phyloP scores from a whole-genome alignment of 352 stramenopile genomes.

The Phytophthora crassamura region DNA sequence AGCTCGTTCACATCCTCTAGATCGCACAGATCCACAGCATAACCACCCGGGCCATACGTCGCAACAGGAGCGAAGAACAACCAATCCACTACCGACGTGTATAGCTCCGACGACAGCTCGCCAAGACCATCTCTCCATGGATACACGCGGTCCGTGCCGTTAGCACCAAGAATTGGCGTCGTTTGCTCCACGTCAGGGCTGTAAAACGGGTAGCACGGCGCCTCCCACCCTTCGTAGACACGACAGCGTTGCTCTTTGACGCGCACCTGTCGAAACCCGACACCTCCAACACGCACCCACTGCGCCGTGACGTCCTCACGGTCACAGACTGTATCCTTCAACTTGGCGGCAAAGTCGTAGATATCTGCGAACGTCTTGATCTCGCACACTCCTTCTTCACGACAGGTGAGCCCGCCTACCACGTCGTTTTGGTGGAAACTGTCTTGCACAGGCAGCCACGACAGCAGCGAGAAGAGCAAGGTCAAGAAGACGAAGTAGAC shows the following conservation, averaged over 20 bases:
- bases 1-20: slow-evolving; percentile 62
- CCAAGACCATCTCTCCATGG: slow-evolving; percentile 73
- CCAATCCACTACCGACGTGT: slow-evolving; percentile 59
- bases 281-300: slow-evolving; percentile 79
- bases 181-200: slow-evolving; percentile 60
- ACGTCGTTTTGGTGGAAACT: slow-evolving; percentile 90
- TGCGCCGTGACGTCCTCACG: slow-evolving; percentile 62
- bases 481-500: slow-evolving; percentile 84
- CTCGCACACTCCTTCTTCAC: slow-evolving; percentile 81
- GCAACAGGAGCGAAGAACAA: slow-evolving; percentile 50
- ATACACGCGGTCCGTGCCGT: slow-evolving; percentile 53
- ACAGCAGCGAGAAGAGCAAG: slow-evolving; percentile 82
- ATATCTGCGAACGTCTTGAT: slow-evolving; percentile 80
- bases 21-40: slow-evolving; percentile 78
- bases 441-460: slow-evolving; percentile 80
- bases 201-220: slow-evolving; percentile 82
- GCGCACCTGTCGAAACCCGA: slow-evolving; percentile 85
- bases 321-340: slow-evolving; percentile 64
- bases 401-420: slow-evolving; percentile 76
- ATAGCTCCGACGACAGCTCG: slow-evolving; percentile 60
- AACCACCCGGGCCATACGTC: slow-evolving; percentile 73
- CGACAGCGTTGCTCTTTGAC: slow-evolving; percentile 78
- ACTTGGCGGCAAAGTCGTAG: slow-evolving; percentile 73
- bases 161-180: slow-evolving; percentile 47
- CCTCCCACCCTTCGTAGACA: slow-evolving; percentile 64